These are phyloP conservation scores for Mytilinidion resinicola DNA, from an alignment of 495 filamentous ascomycete genomes.

Conservation along the genomic window DNA sequence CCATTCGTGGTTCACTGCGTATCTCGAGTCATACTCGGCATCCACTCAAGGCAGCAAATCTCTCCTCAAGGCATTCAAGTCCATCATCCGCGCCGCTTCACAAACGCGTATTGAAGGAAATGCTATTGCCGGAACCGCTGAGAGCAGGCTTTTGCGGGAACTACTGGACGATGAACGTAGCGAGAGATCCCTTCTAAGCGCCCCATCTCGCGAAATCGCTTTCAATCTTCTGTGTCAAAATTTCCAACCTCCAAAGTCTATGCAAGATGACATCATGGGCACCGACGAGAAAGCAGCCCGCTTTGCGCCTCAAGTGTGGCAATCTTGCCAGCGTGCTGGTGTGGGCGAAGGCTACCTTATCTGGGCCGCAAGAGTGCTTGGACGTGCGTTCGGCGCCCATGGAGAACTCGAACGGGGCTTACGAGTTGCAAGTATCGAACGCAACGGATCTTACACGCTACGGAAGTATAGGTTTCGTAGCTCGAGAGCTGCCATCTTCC, in stretches of 20 bases:
- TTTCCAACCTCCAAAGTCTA: constrained; percentile 54
- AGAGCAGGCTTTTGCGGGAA: constrained; percentile 66
- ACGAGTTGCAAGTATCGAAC: constrained; percentile 43
- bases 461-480: constrained; percentile 2
- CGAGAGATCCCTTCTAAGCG: constrained; percentile 56
- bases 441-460: neutral
- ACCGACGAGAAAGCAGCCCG: constrained; percentile 53
- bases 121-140: constrained; percentile 53
- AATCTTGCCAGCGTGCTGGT: constrained; percentile 57
- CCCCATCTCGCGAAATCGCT: constrained; percentile 60
- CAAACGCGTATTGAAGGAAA: constrained; percentile 53
- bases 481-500: constrained; percentile 46
- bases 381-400: constrained; percentile 72
- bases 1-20: constrained; percentile 62
- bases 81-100: constrained; percentile 57
- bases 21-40: constrained; percentile 47
- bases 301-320: constrained; percentile 62
- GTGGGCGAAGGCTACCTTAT: constrained; percentile 63
- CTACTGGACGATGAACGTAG: constrained; percentile 66
- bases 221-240: constrained; percentile 66
- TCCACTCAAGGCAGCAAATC: neutral
- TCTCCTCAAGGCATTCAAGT: constrained; percentile 47
- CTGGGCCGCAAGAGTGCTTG: constrained; percentile 81
- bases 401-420: constrained; percentile 38
- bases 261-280: constrained; percentile 54